phyloP scores from a whole-genome alignment of 805 yeast genomes.

The Metschnikowia koreensis region DNA sequence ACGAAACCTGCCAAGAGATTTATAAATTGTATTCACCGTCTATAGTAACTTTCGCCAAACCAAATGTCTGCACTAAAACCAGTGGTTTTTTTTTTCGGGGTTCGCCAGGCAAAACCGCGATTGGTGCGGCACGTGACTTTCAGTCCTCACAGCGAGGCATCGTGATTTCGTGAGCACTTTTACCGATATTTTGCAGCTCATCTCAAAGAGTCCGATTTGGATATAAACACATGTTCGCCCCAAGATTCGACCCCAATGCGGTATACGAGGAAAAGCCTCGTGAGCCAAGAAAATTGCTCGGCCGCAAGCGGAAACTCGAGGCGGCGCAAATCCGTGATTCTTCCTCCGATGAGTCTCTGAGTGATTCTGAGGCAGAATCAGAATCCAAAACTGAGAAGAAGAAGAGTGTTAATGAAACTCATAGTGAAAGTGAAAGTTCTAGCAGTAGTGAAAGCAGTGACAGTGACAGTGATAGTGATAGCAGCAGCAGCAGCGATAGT shows the following conservation, averaged over 20 bases:
- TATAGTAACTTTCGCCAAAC: neutral
- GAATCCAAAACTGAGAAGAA: neutral
- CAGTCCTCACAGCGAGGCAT: neutral
- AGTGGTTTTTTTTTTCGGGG: neutral
- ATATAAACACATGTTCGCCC: conserved; percentile 52
- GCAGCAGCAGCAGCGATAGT: conserved; percentile 5
- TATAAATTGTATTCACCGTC: neutral
- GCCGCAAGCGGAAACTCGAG: conserved; percentile 20
- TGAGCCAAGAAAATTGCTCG: conserved; percentile 9
- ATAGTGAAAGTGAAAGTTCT: conserved; percentile 6
- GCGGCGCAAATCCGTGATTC: conserved; percentile 8
- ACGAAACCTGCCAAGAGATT: no score
- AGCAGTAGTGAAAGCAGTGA: conserved; percentile 14
- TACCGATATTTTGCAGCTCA: neutral
- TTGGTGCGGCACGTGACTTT: neutral
- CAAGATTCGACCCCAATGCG: conserved; percentile 55
- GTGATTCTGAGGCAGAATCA: conserved; percentile 6
- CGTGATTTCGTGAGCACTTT: neutral
- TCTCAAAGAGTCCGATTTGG: neutral
- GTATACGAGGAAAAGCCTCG: conserved; percentile 18
- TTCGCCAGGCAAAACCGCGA: neutral
- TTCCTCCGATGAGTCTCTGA: conserved; percentile 6
- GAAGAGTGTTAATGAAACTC: no score
- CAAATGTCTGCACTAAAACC: neutral
- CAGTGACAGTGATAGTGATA: conserved; percentile 19